Evolutionary conservation across 192 early-diverging fungal genomes (phyloP), one percentile per base, ranked within the genome.

Genomic region (Backusella psychrophila): DNA sequence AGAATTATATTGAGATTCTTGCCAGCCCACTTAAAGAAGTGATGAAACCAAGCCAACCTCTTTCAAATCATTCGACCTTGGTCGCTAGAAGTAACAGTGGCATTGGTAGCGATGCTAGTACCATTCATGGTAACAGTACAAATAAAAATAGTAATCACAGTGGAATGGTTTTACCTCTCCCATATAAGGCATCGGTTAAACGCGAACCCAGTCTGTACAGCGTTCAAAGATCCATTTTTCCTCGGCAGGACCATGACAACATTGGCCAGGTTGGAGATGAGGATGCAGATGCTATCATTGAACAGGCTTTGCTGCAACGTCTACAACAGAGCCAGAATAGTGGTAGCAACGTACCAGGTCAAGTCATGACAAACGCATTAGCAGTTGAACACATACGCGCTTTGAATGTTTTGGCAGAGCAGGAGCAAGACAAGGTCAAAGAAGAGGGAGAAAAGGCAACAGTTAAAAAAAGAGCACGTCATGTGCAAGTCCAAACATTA

Each of bases 401-500:
- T 3, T 69, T 79, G 15, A 35, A 70, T 29, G 12, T 78, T 11
- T 74, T 72, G 5, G 49, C 59, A 31, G 35, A 68, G 19, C 63
- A 67, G 65, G 63, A 44, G 14, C 7, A 68, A 68, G n/a, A n/a
- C 9, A 36, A 29, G 17, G 9, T n/a, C 53, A 38, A 56, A 19
- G 17, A 46, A 68, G 17, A 33, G 3, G 65, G 41, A 12, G 38
- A 9, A 21, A 69, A 7, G 29, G 12, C 12, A 63, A 3, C 3
- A 4, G 46, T 71, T 33, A 65, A 69, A 68, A 80, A 75, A 41
- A 81, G 66, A 38, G 72, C 46, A 0, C 76, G 80, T 17, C 75
- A 81, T 75, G 72, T 78, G 33, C 80, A 81, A 65, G 76, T 77
- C 21, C 77, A 82, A 71, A 74, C 77, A 15, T 69, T 73, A 65